Percentiles rank a stretch among this genome's conserved stretches.
Evolutionary conservation across 2,329 filamentous ascomycete species (phyloP).

Genomic region (Ambrosiella beaveri): DNA sequence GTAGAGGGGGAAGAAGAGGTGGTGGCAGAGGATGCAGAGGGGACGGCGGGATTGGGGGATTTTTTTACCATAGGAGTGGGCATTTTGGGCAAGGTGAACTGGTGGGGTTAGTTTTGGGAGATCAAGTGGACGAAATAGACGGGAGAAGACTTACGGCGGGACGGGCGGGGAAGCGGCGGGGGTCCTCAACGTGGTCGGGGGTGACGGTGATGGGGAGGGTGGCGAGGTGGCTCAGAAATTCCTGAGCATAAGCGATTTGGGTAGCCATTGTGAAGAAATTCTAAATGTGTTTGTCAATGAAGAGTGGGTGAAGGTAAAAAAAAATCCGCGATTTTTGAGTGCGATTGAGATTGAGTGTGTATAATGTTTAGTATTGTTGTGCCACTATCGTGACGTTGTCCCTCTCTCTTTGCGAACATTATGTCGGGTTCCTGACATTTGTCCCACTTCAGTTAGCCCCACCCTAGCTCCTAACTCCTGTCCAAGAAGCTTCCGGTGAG

Average conservation of each 20-base stretch:
- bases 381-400: not conserved
- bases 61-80: conserved; percentile 36
- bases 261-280: conserved; percentile 20
- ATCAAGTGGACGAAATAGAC: not conserved
- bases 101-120: conserved; percentile 5
- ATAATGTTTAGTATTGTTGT: not conserved
- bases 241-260: conserved; percentile 72
- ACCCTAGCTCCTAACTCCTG: not conserved
- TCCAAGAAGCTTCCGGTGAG: not conserved
- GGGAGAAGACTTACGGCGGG: conserved; percentile 41
- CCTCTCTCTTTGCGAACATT: not conserved
- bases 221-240: conserved; percentile 67
- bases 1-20: conserved; percentile 13
- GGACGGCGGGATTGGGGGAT: conserved; percentile 16
- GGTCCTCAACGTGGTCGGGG: conserved; percentile 81
- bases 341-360: too few species aligned
- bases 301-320: not conserved
- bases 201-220: conserved; percentile 63
- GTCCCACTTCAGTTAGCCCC: not conserved
- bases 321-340: not conserved
- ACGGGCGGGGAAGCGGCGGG: conserved; percentile 57
- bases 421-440: not conserved
- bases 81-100: conserved; percentile 60
- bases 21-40: not conserved
- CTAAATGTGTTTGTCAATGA: not conserved